These are phyloP conservation scores for Vitis cinerea DNA, from an alignment of 164 flowering plant species.

Conservation along the genomic window DNA sequence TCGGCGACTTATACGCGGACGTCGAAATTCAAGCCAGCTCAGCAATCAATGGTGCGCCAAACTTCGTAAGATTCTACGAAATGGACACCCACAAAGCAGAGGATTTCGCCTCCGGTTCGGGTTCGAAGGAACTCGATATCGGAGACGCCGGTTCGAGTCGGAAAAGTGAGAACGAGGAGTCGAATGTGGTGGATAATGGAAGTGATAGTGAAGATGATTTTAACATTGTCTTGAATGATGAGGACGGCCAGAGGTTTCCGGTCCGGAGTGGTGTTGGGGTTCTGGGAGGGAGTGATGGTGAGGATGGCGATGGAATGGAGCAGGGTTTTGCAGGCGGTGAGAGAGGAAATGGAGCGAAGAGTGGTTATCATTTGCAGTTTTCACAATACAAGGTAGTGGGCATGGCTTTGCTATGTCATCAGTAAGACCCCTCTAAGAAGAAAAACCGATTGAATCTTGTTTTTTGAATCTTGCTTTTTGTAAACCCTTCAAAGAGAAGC, in stretches of 20 bases:
- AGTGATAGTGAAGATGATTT: constrained; percentile 66
- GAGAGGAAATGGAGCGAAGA: constrained; percentile 22
- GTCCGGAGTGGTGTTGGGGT: constrained; percentile 7
- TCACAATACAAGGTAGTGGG: constrained; percentile 18
- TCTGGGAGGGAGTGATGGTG: constrained; percentile 9
- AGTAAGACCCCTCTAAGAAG: too few relatives aligned
- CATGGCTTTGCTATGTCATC: background rate
- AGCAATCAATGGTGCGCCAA: constrained; percentile 21
- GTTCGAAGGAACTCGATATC: background rate
- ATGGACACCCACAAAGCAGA: background rate
- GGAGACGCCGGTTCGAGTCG: background rate
- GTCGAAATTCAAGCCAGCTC: constrained; percentile 43
- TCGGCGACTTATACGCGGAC: constrained; percentile 71
- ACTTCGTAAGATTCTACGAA: background rate
- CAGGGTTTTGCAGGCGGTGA: constrained; percentile 16
- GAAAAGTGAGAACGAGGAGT: background rate
- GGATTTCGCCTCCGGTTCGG: background rate
- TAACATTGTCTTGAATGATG: constrained; percentile 50
- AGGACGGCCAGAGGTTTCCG: constrained; percentile 25
- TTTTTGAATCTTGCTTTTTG: background rate
- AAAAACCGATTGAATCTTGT: too few relatives aligned
- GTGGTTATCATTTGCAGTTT: constrained; percentile 20
- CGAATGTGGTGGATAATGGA: constrained; percentile 15
- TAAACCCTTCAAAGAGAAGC: too few relatives aligned
- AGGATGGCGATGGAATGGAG: constrained; percentile 25